Conservation (phyloP, 495 filamentous ascomycete species). For the Bathelium albidoporum region DNA sequence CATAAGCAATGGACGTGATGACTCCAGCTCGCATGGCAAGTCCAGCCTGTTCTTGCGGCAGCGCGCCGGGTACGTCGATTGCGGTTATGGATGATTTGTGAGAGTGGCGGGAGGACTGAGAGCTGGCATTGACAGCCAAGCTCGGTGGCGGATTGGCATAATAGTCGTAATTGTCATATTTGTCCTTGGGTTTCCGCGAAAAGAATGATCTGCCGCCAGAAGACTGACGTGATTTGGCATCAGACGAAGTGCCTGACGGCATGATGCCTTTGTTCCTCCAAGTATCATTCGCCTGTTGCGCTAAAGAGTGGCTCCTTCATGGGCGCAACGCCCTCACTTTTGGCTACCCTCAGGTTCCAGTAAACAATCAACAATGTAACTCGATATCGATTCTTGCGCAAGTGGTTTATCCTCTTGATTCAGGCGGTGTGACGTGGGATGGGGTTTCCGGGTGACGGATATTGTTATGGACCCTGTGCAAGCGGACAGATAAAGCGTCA, state of each 20-base stretch:
- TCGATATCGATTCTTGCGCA: not conserved
- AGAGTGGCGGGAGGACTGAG: conserved; percentile 69
- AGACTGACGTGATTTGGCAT: conserved; percentile 67
- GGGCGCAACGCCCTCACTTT: not conserved
- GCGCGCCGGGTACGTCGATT: conserved; percentile 47
- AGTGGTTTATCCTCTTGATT: not conserved
- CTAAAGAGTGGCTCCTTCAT: not conserved
- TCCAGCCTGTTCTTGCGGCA: conserved; percentile 40
- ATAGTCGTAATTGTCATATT: conserved; percentile 46
- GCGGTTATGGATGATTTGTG: conserved; percentile 70
- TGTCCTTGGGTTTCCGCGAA: conserved; percentile 69
- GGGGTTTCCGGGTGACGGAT: not conserved
- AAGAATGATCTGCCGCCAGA: conserved; percentile 84
- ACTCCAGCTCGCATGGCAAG: conserved; percentile 72
- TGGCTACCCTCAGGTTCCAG: not conserved
- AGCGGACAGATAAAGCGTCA: not conserved
- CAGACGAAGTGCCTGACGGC: conserved; percentile 46
- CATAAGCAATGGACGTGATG: conserved; percentile 84
- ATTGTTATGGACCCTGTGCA: not conserved
- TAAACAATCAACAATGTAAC: not conserved
- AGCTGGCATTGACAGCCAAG: conserved; percentile 42
- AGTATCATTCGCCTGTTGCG: not conserved
- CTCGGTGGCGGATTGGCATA: conserved; percentile 3
- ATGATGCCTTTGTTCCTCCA: conserved; percentile 10
- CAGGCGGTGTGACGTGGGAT: not conserved